Conservation (phyloP, 1,284 basidiomycete genomes). For the Kalmanozyma brasiliensis region DNA sequence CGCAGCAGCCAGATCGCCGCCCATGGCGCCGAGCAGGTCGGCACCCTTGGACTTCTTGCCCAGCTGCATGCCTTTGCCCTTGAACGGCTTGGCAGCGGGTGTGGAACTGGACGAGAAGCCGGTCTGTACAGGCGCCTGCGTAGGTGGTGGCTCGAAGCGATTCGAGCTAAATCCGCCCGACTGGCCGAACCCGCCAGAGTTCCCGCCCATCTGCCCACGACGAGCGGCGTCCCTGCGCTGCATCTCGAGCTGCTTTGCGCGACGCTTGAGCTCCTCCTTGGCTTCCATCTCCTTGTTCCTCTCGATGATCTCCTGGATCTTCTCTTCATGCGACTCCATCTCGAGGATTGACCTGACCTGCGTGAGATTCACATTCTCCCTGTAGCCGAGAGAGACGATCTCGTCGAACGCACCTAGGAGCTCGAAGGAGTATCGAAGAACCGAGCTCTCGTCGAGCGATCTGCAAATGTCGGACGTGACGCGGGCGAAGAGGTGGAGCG, state of each 20-base stretch:
- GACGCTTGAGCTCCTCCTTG: conserved; percentile 97
- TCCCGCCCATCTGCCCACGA: conserved; percentile 51
- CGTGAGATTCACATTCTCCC: conserved; percentile 89
- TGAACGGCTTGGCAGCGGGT: conserved; percentile 78
- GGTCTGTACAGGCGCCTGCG: conserved; percentile 56
- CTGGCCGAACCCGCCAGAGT: conserved; percentile 44
- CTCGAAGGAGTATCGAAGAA: conserved; percentile 91
- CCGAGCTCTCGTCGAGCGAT: conserved; percentile 87
- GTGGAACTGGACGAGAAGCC: conserved; percentile 46
- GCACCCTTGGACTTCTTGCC: conserved; percentile 90
- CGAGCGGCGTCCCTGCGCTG: conserved; percentile 77
- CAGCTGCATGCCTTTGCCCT: conserved; percentile 96
- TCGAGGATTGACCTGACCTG: conserved; percentile 92
- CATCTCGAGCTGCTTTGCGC: conserved; percentile 98
- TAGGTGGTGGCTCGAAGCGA: conserved; percentile 55
- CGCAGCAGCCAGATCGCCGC: conserved; percentile 68
- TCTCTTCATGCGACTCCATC: conserved; percentile 99
- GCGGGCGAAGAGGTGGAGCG: conserved; percentile 90
- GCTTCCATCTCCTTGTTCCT: conserved; percentile 99
- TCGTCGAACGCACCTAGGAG: conserved; percentile 96
- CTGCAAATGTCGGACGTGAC: conserved; percentile 85
- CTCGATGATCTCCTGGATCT: conserved; percentile 99
- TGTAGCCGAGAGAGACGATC: conserved; percentile 91
- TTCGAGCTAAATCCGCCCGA: conserved; percentile 39
- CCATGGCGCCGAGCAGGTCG: conserved; percentile 86